Base-by-base conservation (phyloP, 805 yeast species). In the Saturnispora galanensis region DNA sequence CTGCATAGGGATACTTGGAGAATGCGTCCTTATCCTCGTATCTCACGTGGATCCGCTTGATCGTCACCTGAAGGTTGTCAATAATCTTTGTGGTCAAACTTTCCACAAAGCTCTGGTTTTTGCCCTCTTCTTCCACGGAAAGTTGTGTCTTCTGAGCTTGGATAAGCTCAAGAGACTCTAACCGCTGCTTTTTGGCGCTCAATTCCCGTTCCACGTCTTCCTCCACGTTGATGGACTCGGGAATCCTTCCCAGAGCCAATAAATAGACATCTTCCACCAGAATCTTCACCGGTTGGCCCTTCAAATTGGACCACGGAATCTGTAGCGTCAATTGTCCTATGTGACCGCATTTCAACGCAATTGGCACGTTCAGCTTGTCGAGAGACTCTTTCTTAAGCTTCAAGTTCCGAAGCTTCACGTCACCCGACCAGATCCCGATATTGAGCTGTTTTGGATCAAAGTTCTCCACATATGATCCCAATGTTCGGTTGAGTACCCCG, bases 361-460 rank as follows among this genome's bases (percentile, higher is more conserved):
- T 65, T 2, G 99, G 98, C 33, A 94, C 65, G 50, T 84, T 77
- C 51, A 93, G 73, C 53, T 83, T 75, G 62, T 94, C 98, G 39
- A 93, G 68, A 3, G 96, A 87, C 66, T 89, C 97, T 49, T 84
- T 82, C 64, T 85, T 87, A 47, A 93, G 68, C 39, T 81, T 74
- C 49, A 94, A 72, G 59, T 89, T 80, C 50, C 72, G 73, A 44
- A 93, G 69, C 59, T 85, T 85, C 29, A 89, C 97, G 68, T 93
- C 97, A 32, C 99, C 99, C 56, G 88, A 78, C 96, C 97, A 89
- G 31, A 93, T 88, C 5, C 97, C 98, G 45, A 93, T 89, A 55
- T 93, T 89, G 56, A 93, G 68, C 58, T 93, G 96, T 53, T 84
- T 85, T 13, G 97, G 88, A 65, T 93, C 98, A 62, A 93, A 93